phyloP scores from a whole-genome alignment of 164 flowering plant species.

The Amborella trichopoda region DNA sequence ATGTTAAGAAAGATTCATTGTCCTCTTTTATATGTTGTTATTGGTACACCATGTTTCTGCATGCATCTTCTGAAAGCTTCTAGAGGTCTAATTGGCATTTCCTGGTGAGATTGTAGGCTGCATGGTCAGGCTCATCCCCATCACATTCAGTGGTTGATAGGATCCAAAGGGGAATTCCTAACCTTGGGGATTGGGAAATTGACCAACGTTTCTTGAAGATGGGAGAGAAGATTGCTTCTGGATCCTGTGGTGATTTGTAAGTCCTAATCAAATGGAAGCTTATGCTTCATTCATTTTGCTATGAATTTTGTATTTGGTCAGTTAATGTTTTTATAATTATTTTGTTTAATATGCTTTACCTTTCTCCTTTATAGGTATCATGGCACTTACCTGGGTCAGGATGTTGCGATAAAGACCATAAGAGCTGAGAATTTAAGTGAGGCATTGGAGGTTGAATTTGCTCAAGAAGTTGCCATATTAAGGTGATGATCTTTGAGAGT shows the following conservation, averaged over 20 bases:
- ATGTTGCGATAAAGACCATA: constrained; percentile 83
- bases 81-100: too few relatives aligned
- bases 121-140: constrained; percentile 70
- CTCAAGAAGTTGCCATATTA: constrained; percentile 76
- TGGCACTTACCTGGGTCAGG: constrained; percentile 67
- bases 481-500: constrained; percentile 35
- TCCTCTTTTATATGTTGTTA: too few relatives aligned
- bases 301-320: constrained; percentile 1
- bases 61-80: too few relatives aligned
- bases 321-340: constrained; percentile 4
- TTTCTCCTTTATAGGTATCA: constrained; percentile 34
- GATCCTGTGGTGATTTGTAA: constrained; percentile 94
- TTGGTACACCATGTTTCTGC: too few relatives aligned
- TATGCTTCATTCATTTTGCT: not conserved
- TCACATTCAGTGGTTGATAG: constrained; percentile 39
- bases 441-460: constrained; percentile 62
- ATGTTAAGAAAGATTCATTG: too few relatives aligned
- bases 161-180: constrained; percentile 21
- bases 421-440: constrained; percentile 63
- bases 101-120: constrained; percentile 33
- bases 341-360: too few relatives aligned
- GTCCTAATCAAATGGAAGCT: constrained; percentile 11
- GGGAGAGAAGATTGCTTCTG: constrained; percentile 77
- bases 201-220: constrained; percentile 55
- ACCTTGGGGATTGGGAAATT: constrained; percentile 59